Percentiles rank a stretch among this genome's conserved stretches.
These are phyloP conservation scores for Nemania sp. DNA, from an alignment of 2,329 filamentous ascomycete genomes.

Conservation along the genomic window DNA sequence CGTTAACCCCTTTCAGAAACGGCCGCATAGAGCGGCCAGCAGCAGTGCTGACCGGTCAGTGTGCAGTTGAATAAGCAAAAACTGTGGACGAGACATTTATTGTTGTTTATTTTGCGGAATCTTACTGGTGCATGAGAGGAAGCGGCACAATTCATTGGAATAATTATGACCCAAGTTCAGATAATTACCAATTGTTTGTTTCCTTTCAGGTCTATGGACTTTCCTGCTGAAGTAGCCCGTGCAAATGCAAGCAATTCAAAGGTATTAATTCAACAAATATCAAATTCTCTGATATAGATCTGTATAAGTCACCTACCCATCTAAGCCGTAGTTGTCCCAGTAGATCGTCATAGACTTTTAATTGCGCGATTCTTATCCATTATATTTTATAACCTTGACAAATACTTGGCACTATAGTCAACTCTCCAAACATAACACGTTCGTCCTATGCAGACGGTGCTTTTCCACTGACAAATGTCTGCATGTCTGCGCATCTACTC, in stretches of 20 bases:
- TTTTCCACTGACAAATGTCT: background rate
- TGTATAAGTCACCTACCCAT: background rate
- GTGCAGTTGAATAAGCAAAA: constrained; percentile 4
- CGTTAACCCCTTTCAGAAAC: background rate
- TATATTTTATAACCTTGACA: background rate
- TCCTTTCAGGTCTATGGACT: too few relatives aligned
- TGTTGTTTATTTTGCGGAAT: background rate
- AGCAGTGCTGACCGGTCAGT: constrained; percentile 12
- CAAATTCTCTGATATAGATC: background rate
- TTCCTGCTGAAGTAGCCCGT: too few relatives aligned
- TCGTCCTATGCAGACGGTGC: background rate
- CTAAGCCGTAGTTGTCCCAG: background rate
- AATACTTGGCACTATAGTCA: background rate
- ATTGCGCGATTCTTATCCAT: background rate
- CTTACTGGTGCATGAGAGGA: too few relatives aligned
- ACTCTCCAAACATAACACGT: background rate
- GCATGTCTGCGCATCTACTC: background rate
- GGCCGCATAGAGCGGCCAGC: constrained; percentile 8
- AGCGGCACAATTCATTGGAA: too few relatives aligned
- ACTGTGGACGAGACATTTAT: background rate
- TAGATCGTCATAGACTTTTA: background rate
- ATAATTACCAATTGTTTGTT: too few relatives aligned
- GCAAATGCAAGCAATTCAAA: too few relatives aligned
- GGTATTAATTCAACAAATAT: constrained; percentile 1
- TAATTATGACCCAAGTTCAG: too few relatives aligned